These are phyloP conservation scores for Tephrocybe sp. DNA, from an alignment of 768 basidiomycete genomes.

Conservation along the genomic window DNA sequence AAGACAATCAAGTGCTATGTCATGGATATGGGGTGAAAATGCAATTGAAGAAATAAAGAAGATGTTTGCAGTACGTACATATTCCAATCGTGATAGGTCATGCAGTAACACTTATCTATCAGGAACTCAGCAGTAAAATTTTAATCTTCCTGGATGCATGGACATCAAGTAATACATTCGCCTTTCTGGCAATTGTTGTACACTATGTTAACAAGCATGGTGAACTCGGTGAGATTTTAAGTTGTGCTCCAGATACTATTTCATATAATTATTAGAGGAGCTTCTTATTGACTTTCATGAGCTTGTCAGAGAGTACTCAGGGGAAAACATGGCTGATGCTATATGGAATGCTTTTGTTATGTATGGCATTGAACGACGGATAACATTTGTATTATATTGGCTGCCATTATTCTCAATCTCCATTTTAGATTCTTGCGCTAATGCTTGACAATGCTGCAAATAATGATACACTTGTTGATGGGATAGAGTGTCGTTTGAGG, in stretches of 20 bases:
- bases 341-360: conserved; percentile 26
- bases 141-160: conserved; percentile 21
- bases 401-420: background rate
- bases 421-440: background rate
- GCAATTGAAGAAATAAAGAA: background rate
- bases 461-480: conserved; percentile 9
- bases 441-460: conserved; percentile 4
- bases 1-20: background rate
- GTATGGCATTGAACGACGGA: conserved; percentile 23
- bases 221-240: conserved; percentile 15
- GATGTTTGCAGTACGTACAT: background rate
- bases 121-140: conserved; percentile 18
- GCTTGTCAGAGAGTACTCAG: conserved; percentile 29
- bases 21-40: background rate
- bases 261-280: conserved; percentile 24
- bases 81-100: background rate
- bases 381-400: conserved; percentile 9
- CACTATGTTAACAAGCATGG: conserved; percentile 21
- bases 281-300: conserved; percentile 33
- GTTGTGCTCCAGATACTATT: background rate
- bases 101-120: background rate
- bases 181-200: conserved; percentile 22
- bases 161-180: conserved; percentile 25
- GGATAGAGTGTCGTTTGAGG: background rate
- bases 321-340: conserved; percentile 31